Evolutionary conservation across 225 moss, liverwort and hornwort genomes (phyloP).

Genomic region (Climacium dendroides): DNA sequence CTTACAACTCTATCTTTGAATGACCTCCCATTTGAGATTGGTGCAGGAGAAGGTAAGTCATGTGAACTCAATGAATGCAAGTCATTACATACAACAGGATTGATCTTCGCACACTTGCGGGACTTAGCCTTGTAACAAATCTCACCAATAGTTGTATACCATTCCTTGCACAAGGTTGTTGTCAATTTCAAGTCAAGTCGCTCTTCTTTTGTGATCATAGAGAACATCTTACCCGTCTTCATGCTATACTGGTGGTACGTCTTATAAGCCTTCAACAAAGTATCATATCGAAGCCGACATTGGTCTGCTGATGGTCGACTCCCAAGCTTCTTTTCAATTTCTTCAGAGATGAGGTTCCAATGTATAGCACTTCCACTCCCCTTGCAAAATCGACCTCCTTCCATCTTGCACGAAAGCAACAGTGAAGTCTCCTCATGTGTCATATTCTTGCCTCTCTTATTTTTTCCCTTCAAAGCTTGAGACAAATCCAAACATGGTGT

Average conservation of each 20-base stretch:
- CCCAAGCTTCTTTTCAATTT: not conserved
- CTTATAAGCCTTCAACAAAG: not conserved
- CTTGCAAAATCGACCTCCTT: not conserved
- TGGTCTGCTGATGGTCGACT: not conserved
- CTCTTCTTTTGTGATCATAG: not conserved
- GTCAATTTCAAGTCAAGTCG: not conserved
- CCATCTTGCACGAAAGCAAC: not conserved
- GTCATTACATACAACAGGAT: not conserved
- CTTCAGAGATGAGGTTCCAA: not conserved
- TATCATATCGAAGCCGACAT: not conserved
- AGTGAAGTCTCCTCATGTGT: accelerated
- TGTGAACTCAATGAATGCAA: not conserved
- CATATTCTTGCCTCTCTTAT: not conserved
- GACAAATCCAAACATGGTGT: not conserved
- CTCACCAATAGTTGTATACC: not conserved
- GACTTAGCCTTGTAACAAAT: not conserved
- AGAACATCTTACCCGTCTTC: accelerated
- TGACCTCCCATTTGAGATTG: not conserved
- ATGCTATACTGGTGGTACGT: not conserved
- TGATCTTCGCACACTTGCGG: not conserved
- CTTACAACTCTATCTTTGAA: not conserved
- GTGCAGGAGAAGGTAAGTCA: not conserved
- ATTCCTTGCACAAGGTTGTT: not conserved
- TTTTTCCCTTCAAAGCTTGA: accelerated
- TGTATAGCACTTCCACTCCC: not conserved